Evolutionary conservation across 1,139 yeast genomes (phyloP).

Genomic region (Arxiozyma slooffiae): DNA sequence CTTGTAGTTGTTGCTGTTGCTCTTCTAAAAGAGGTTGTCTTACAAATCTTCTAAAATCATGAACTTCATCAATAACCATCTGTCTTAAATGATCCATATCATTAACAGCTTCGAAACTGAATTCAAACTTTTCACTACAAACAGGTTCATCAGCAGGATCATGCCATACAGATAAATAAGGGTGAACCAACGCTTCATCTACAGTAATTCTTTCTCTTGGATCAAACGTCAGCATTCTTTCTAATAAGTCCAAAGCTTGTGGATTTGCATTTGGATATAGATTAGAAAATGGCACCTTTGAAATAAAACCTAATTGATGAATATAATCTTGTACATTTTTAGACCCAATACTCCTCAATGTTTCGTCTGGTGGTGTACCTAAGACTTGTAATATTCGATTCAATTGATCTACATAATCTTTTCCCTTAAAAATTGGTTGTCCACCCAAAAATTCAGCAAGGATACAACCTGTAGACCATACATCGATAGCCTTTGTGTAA

Average conservation of each 20-base stretch:
- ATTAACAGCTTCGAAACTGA: conserved; percentile 78
- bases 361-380: conserved; percentile 87
- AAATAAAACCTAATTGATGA: conserved; percentile 74
- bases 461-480: conserved; percentile 97
- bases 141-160: conserved; percentile 93
- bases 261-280: conserved; percentile 84
- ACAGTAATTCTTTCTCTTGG: conserved; percentile 83
- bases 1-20: conserved; percentile 28
- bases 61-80: conserved; percentile 77
- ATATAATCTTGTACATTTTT: conserved; percentile 89
- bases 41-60: conserved; percentile 70
- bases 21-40: conserved; percentile 59
- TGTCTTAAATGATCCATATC: conserved; percentile 70
- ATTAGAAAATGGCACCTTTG: conserved; percentile 62
- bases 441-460: conserved; percentile 91
- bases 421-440: conserved; percentile 85
- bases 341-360: conserved; percentile 78
- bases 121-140: conserved; percentile 78
- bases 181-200: conserved; percentile 81
- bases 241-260: conserved; percentile 74
- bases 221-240: conserved; percentile 75
- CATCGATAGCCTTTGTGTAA: conserved; percentile 90
- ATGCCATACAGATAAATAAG: conserved; percentile 88
- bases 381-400: conserved; percentile 76
- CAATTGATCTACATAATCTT: conserved; percentile 90